Evolutionary conservation across 768 basidiomycete genomes (phyloP).

Genomic region (Austroboletus eburneus): DNA sequence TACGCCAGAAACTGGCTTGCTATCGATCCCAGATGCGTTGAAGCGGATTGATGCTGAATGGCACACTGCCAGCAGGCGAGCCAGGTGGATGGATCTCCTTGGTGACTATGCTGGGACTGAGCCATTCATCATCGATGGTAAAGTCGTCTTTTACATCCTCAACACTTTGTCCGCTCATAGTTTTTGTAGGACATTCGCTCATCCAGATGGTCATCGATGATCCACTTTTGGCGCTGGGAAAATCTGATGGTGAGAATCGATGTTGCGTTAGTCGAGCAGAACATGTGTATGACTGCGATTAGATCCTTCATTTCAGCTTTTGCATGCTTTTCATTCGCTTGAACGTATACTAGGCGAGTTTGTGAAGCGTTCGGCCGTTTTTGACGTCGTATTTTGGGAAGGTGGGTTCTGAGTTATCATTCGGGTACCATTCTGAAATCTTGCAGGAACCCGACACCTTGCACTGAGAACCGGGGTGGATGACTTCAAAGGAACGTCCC

Average conservation of each 20-base stretch:
- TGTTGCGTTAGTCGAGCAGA: not conserved
- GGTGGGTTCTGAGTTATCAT: slow-evolving; percentile 29
- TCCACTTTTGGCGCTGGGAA: slow-evolving; percentile 54
- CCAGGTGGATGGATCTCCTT: slow-evolving; percentile 64
- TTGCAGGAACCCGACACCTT: slow-evolving; percentile 41
- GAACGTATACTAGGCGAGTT: slow-evolving; percentile 52
- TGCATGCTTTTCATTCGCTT: slow-evolving; percentile 55
- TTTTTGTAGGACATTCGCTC: slow-evolving; percentile 53
- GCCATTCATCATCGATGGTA: slow-evolving; percentile 63
- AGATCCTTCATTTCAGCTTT: slow-evolving; percentile 58
- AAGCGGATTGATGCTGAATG: slow-evolving; percentile 34
- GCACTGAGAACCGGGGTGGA: slow-evolving; percentile 37
- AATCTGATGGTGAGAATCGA: slow-evolving; percentile 35
- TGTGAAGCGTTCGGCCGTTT: slow-evolving; percentile 44
- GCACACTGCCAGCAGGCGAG: slow-evolving; percentile 37
- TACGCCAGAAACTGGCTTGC: not conserved
- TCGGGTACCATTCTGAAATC: not conserved
- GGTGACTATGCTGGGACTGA: slow-evolving; percentile 70
- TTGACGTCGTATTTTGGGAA: slow-evolving; percentile 64
- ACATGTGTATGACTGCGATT: not conserved
- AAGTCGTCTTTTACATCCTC: slow-evolving; percentile 1
- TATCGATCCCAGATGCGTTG: slow-evolving; percentile 24
- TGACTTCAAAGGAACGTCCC: slow-evolving; percentile 39
- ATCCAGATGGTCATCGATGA: slow-evolving; percentile 57
- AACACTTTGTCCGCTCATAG: slow-evolving; percentile 1